Conservation (phyloP, 768 basidiomycete species). For the Auricularia sp. region DNA sequence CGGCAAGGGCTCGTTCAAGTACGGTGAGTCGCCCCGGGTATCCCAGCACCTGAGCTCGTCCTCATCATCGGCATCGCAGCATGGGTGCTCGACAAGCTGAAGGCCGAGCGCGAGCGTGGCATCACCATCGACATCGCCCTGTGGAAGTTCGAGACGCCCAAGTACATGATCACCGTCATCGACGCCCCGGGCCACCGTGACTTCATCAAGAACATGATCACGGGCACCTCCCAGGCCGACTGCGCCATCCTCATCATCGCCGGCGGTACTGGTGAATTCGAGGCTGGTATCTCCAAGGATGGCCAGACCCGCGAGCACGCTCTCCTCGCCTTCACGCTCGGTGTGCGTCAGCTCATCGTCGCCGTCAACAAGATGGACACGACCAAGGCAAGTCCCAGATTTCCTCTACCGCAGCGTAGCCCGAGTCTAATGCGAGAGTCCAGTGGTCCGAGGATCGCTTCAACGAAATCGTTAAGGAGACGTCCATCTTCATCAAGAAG, state of each 20-base stretch:
- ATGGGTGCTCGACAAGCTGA: conserved; percentile 99
- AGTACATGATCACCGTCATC: conserved; percentile 91
- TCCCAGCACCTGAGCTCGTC: neutral
- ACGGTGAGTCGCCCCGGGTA: conserved; percentile 47
- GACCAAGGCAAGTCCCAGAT: conserved; percentile 58
- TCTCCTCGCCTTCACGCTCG: conserved; percentile 98
- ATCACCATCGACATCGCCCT: conserved; percentile 99
- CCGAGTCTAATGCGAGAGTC: neutral
- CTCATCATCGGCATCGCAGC: conserved; percentile 36
- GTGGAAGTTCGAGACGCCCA: conserved; percentile 99
- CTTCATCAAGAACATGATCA: conserved; percentile 99
- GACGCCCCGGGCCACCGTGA: conserved; percentile 99
- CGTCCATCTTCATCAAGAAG: conserved; percentile 97
- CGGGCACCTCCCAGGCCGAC: conserved; percentile 99
- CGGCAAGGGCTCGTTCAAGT: conserved; percentile 98
- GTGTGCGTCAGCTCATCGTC: conserved; percentile 99
- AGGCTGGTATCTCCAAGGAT: conserved; percentile 99
- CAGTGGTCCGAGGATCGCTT: conserved; percentile 99
- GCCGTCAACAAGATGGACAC: conserved; percentile 99
- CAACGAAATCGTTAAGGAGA: conserved; percentile 99
- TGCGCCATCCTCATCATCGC: conserved; percentile 99
- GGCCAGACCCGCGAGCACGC: conserved; percentile 99
- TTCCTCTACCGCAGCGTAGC: neutral
- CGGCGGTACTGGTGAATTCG: conserved; percentile 98
- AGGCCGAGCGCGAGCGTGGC: conserved; percentile 99